These are phyloP conservation scores for Ramaria rubella DNA, from an alignment of 768 basidiomycete genomes.

Conservation along the genomic window DNA sequence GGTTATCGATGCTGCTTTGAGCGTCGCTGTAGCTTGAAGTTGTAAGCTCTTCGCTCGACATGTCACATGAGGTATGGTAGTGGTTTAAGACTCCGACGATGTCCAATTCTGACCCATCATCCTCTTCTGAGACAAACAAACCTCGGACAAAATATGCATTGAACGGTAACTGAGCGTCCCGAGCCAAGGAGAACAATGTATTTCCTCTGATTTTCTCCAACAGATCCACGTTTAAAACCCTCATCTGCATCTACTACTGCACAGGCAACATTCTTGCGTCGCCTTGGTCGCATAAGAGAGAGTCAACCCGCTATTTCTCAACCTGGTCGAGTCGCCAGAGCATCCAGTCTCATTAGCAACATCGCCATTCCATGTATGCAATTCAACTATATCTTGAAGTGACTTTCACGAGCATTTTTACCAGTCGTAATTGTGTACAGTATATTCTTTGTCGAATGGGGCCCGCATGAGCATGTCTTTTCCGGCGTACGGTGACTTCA, in stretches of 20 bases:
- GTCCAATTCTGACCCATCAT: not conserved
- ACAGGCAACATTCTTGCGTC: conserved; percentile 9
- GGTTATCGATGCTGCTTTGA: not conserved
- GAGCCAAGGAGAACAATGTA: too few species aligned
- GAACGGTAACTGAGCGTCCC: too few species aligned
- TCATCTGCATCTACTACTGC: conserved; percentile 7
- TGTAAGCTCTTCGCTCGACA: conserved; percentile 1
- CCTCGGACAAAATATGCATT: not conserved
- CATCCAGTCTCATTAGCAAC: conserved; percentile 4
- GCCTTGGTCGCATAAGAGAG: conserved; percentile 2
- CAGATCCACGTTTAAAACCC: conserved; percentile 6
- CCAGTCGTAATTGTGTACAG: conserved; percentile 2
- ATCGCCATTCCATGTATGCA: conserved; percentile 3
- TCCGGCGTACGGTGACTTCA: not conserved
- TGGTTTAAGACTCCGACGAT: not conserved
- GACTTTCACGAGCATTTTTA: not conserved
- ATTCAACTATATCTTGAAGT: not conserved
- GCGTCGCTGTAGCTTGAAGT: not conserved
- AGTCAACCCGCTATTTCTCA: conserved; percentile 8
- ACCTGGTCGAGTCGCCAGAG: conserved; percentile 6
- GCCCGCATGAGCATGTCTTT: conserved; percentile 9
- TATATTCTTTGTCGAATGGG: conserved; percentile 10
- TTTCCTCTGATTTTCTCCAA: too few species aligned
- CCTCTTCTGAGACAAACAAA: not conserved
- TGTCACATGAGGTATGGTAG: not conserved